Evolutionary conservation across 768 basidiomycete species (phyloP), one percentile per base, ranked within the genome.

Genomic region (Botryobasidium botryosum): DNA sequence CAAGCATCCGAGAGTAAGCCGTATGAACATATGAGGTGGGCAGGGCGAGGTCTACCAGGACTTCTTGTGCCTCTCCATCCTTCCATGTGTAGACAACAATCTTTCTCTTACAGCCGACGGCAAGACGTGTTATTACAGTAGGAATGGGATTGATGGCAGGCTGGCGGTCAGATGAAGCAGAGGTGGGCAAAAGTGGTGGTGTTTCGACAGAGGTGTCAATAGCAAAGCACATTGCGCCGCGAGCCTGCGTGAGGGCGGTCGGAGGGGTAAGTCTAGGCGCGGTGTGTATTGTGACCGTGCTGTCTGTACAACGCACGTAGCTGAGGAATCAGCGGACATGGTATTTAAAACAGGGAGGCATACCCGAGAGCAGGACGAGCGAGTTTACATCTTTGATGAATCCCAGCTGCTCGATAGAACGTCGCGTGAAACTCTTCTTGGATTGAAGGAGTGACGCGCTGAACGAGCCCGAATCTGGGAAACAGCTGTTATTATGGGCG

Each of bases 301-400:
- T 67, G 55, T 94, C 91, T 92, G 52, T 6, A 26, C 6, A 28
- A 35, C 8, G 5, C 39, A 36, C 38, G 38, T 27, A 43, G 23
- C 17, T 25, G 35, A 41, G 35, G 27, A 38, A 41, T 26, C 6
- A 13, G 23, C 24, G 31, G 40, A 3, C n/a, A n/a, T 3, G 3
- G 12, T 26, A 15, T 35, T 24, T 6, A 15, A 23, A 29, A n/a
- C 5, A 4, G 31, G 35, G 12, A 15, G 12, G 25, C 69, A 47
- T 55, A 87, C 91, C 91, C 21, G 85, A 82, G 3, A 97, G 69
- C 4, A 83, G 67, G 2, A 86, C 77, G 20, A 99, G 65, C 3
- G 84, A 81, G 53, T 86, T 79, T n/a, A 84, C 71, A 52, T 87
- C 83, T 50, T 77, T 77, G 51, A 96, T 70, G 43, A 77, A 80